Evolutionary conservation across 2,329 filamentous ascomycete genomes (phyloP), one percentile per base, ranked within the genome.

Genomic region (Exophiala lecanii-corni): DNA sequence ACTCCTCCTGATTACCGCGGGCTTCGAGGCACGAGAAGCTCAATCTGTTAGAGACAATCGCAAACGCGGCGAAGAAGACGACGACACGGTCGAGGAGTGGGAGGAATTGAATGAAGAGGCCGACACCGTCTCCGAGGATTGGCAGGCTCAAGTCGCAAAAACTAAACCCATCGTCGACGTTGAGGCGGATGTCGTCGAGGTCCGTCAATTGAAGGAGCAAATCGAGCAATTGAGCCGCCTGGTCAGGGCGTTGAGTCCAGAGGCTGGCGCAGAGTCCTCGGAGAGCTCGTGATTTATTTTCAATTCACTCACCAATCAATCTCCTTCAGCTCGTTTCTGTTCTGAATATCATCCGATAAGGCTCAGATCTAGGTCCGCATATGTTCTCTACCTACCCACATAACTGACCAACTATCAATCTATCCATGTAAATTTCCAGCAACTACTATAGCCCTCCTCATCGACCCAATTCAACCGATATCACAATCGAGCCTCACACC

Each of bases 61-160:
- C 1, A 76, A 75, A 12, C 71, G 85, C 12, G 88, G 89, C 28
- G 89, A 96, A 54, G 84, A 84, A 2, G 92, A 98, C 54, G 92
- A 98, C 55, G 89, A 96, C 54, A 80, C 80, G 1, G 68, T 84
- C 6, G 85, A 97, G 59, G 91, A 96, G 62, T 98, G 92, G 92
- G 92, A 98, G 67, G 84, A 95, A 62, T 71, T 91, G 59, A 66
- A 73, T 6, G 71, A 71, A 5, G 76, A 85, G 39, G 61, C 91
- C 15, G 84, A 95, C 59, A 86, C 94, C 57, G 86, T 94, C 58
- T 72, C 77, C 1, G 86, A 91, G 49, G 87, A 85, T 0, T 98
- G 92, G 92, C 72, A 76, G 25, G 88, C 92, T 72, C 82, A 76
- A 43, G 89, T 95, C 2, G 74, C 80, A 38, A 68, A 72, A n/a